phyloP scores from a whole-genome alignment of 208 protist species.

The Leishmania guyanensis region DNA sequence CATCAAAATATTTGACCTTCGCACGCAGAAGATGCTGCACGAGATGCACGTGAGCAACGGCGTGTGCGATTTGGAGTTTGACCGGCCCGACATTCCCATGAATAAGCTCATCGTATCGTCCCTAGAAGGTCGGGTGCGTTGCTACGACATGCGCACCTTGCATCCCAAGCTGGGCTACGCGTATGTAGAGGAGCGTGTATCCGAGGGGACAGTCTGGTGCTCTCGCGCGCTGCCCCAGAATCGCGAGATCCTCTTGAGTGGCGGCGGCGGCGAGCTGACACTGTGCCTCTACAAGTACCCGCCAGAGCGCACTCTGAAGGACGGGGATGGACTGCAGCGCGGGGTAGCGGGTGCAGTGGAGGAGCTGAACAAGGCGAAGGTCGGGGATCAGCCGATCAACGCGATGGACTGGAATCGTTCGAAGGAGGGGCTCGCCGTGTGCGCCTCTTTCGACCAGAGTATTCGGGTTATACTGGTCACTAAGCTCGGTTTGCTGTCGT shows the following conservation, averaged over 20 bases:
- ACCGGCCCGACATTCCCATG: conserved; percentile 92
- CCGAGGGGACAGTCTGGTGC: conserved; percentile 89
- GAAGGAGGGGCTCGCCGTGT: conserved; percentile 85
- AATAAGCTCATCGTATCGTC: conserved; percentile 93
- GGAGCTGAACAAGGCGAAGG: conserved; percentile 82
- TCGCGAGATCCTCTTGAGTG: conserved; percentile 88
- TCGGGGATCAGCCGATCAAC: conserved; percentile 90
- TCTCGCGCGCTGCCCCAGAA: conserved; percentile 90
- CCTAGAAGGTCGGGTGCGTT: conserved; percentile 84
- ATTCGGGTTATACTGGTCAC: conserved; percentile 88
- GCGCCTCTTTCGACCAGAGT: conserved; percentile 86
- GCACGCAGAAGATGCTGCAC: conserved; percentile 86
- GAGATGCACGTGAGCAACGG: conserved; percentile 95
- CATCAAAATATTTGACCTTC: conserved; percentile 95
- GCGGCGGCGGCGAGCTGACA: conserved; percentile 87
- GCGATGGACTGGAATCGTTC: conserved; percentile 82
- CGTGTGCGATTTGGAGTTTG: conserved; percentile 92
- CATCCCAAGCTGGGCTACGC: conserved; percentile 88
- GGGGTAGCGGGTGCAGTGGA: conserved; percentile 79
- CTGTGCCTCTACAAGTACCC: conserved; percentile 92
- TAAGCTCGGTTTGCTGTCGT: conserved; percentile 71
- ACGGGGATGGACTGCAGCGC: conserved; percentile 65
- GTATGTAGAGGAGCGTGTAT: conserved; percentile 84
- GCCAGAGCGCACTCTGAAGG: conserved; percentile 73
- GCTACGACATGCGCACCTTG: conserved; percentile 90